A percentile compares a stretch with the other conserved stretches of the same genome.
Evolutionary conservation across 306 rosid species (phyloP).

Genomic region (Glycyrrhiza uralensis): DNA sequence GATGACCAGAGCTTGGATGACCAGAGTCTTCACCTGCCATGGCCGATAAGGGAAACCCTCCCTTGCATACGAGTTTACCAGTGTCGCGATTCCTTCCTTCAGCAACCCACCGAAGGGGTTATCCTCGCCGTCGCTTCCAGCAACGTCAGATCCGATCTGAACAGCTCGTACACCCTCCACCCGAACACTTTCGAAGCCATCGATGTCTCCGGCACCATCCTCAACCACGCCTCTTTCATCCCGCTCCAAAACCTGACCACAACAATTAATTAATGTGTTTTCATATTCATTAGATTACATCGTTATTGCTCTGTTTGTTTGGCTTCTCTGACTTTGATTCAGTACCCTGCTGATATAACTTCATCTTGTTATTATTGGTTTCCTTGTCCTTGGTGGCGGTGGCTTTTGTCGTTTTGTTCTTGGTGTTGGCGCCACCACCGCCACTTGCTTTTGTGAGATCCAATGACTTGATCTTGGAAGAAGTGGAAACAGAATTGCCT

Average conservation of each 20-base stretch:
- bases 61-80: constrained; percentile 72
- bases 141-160: constrained; percentile 72
- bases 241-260: constrained; percentile 70
- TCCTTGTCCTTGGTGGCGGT: constrained; percentile 31
- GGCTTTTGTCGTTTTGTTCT: constrained; percentile 62
- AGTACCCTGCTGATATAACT: not conserved
- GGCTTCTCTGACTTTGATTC: constrained; percentile 12
- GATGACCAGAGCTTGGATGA: constrained; percentile 66
- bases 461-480: constrained; percentile 35
- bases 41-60: constrained; percentile 59
- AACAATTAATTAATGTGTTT: no score
- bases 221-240: constrained; percentile 73
- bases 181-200: constrained; percentile 81
- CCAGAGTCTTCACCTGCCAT: constrained; percentile 90
- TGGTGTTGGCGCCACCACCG: constrained; percentile 21
- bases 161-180: constrained; percentile 63
- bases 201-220: constrained; percentile 80
- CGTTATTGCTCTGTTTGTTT: constrained; percentile 5
- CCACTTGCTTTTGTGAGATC: constrained; percentile 46
- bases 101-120: constrained; percentile 51
- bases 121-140: constrained; percentile 58
- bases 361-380: no score
- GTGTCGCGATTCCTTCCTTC: constrained; percentile 73
- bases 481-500: not conserved
- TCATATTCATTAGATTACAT: no score